Base-by-base conservation (phyloP, 148 eudicot genomes). In the Agrostemma githago region DNA sequence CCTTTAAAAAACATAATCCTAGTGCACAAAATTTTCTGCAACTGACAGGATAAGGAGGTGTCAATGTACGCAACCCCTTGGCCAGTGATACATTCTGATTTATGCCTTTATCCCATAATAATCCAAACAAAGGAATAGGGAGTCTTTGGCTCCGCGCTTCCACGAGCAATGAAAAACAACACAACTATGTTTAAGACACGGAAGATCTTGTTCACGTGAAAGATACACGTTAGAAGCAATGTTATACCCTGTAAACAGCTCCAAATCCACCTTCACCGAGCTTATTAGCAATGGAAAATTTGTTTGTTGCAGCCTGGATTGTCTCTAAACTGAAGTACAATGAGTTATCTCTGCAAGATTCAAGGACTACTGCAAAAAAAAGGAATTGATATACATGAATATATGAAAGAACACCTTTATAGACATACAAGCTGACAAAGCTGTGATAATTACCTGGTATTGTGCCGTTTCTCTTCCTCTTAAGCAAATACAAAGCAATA, bases 191-290 rank as follows among this genome's bases (percentile, higher is more conserved):
- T 43, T 7, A 43, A 43, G 46, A 43, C 46, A 43, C 46, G 6
- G 6, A 43, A 43, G 5, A 4, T 43, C 46, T 43, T 43, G 46
- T 43, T 43, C 46, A 43, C 46, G 8, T 1, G 8, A 43, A 43
- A 43, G 46, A 43, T 43, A 43, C 8, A 5, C 46, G 6, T 12
- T 12, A 56, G 59, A 56, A 56, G 59, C 16, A 16, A 59, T 58
- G 11, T 20, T 20, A 0, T 62, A 75, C 82, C 78, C 57, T 74
- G 58, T 79, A 79, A 56, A 74, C 78, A 44, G 62, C 19, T 42
- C 82, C 82, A 74, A 79, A 79, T 8, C 78, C 82, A 20, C 82
- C 82, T 75, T 79, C 54, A 0, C 78, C 82, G 0, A 79, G 75
- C 17, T 70, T 70, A 26, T 74, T 74, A 10, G 63, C 74, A 0